A percentile compares a stretch with the other conserved stretches of the same genome.
Conservation (phyloP, 148 eudicot species). For the Agrostemma githago region DNA sequence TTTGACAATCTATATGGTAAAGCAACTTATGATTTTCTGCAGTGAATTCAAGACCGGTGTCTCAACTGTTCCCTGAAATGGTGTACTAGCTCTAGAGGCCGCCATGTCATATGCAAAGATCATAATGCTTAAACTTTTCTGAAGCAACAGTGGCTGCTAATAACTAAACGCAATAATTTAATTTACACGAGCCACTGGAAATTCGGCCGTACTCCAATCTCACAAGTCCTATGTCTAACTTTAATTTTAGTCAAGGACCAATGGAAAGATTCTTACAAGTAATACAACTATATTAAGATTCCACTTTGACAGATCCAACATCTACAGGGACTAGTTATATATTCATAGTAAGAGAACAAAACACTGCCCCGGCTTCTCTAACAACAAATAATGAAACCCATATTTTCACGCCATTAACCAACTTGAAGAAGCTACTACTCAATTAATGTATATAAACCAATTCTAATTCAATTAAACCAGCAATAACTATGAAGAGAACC, state of each 20-base stretch:
- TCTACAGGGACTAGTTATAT: not conserved
- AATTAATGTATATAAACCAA: not conserved
- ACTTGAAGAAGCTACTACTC: not conserved
- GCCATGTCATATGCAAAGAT: slow-evolving; percentile 3
- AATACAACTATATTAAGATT: not conserved
- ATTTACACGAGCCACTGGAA: not conserved
- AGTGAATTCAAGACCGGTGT: not conserved
- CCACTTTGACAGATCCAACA: not conserved
- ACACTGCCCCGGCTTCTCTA: not conserved
- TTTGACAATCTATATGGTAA: not conserved
- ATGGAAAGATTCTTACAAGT: not conserved
- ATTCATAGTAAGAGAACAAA: not conserved
- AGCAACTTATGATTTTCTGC: not conserved
- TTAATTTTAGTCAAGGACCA: not conserved
- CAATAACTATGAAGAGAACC: not conserved
- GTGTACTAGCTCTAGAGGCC: not conserved
- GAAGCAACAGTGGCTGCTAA: not conserved
- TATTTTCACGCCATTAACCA: not conserved
- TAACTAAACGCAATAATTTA: not conserved
- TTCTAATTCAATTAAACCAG: not conserved
- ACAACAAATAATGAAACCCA: not conserved
- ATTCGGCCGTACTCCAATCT: not conserved
- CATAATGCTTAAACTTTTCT: not conserved
- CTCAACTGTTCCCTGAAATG: not conserved
- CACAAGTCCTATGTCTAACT: not conserved